A percentile compares a stretch with the other conserved stretches of the same genome.
phyloP scores from a whole-genome alignment of 768 basidiomycete genomes.

The Kwoniella sp. region DNA sequence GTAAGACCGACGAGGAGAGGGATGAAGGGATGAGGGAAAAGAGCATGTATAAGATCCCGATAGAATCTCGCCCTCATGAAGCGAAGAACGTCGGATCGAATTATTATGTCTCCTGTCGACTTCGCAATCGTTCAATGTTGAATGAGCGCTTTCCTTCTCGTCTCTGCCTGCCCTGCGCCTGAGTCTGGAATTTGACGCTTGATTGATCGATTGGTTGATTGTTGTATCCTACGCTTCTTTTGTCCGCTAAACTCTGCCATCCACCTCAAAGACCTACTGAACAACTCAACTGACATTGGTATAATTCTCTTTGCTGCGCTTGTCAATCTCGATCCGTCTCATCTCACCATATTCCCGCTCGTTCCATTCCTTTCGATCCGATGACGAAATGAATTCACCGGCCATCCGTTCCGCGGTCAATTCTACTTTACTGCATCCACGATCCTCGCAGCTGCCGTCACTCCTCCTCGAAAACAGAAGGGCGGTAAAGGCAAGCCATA shows the following conservation, averaged over 20 bases:
- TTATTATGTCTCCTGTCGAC: neutral
- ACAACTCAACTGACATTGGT: no score
- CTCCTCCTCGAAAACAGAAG: slow-evolving; percentile 97
- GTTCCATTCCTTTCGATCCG: neutral
- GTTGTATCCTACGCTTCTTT: no score
- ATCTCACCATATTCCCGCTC: no score
- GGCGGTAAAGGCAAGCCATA: slow-evolving; percentile 63
- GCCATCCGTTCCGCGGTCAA: neutral
- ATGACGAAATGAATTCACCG: neutral
- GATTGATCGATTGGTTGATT: no score
- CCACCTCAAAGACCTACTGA: no score
- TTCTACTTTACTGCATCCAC: neutral
- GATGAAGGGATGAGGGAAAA: neutral
- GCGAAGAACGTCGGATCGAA: neutral
- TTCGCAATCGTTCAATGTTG: no score
- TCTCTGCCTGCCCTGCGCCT: no score
- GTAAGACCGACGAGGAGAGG: neutral
- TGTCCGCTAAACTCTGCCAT: no score
- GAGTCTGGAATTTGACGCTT: no score
- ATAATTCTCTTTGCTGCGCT: no score
- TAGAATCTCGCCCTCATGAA: neutral
- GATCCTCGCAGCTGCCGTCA: slow-evolving; percentile 64
- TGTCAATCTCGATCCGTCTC: no score
- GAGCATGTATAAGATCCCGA: slow-evolving; percentile 2
- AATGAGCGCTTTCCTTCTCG: no score